Percentiles rank a stretch among this genome's conserved stretches.
Evolutionary conservation across 352 stramenopile species (phyloP).

Genomic region (Pythium aphanidermatum): DNA sequence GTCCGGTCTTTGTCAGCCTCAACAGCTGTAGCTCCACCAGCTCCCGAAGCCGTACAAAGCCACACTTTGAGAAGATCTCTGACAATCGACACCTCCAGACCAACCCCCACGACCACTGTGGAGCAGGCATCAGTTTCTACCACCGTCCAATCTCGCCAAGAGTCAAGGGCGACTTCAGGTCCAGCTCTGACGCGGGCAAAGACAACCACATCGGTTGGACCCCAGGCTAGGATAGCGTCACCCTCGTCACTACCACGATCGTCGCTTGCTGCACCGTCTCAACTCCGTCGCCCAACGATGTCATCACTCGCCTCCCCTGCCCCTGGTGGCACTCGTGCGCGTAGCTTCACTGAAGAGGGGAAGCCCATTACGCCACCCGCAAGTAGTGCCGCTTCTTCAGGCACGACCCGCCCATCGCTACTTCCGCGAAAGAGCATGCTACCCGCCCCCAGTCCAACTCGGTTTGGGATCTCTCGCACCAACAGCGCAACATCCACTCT

Average conservation of each 20-base stretch:
- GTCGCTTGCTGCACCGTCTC: slow-evolving; percentile 6
- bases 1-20: neutral
- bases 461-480: slow-evolving; percentile 15
- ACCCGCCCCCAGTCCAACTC: slow-evolving; percentile 10
- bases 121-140: too few relatives aligned
- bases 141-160: neutral
- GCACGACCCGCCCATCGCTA: slow-evolving; percentile 12
- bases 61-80: too few relatives aligned
- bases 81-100: neutral
- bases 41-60: too few relatives aligned
- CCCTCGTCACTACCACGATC: slow-evolving; percentile 1
- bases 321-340: slow-evolving; percentile 5
- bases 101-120: neutral
- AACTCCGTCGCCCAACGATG: neutral
- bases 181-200: neutral
- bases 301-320: neutral
- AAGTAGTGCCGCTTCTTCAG: neutral
- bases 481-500: slow-evolving; percentile 1
- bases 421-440: slow-evolving; percentile 25
- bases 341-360: slow-evolving; percentile 8
- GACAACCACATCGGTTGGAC: too few relatives aligned
- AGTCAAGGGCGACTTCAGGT: slow-evolving; percentile 1
- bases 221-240: too few relatives aligned
- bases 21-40: neutral
- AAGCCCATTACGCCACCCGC: too few relatives aligned